Conservation (phyloP, 1,284 basidiomycete genomes). For the Violaceomyces palustris region DNA sequence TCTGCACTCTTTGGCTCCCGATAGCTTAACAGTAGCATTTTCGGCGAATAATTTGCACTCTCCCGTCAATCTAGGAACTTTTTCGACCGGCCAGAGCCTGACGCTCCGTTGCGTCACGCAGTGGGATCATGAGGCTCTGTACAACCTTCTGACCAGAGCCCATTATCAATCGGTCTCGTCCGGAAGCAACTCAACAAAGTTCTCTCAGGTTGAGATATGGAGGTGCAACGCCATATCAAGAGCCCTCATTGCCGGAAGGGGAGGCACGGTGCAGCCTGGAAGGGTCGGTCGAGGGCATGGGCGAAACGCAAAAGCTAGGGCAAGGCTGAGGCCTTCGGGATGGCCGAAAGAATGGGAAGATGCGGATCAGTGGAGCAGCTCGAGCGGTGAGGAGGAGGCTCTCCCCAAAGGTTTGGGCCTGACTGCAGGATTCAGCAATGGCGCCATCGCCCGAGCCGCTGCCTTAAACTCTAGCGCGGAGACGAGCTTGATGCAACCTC, state of each 20-base stretch:
- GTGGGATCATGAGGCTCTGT: conserved; percentile 28
- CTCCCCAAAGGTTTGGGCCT: no score
- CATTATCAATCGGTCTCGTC: conserved; percentile 4
- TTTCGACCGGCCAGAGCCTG: neutral
- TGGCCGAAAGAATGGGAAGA: conserved; percentile 33
- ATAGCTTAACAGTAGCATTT: conserved; percentile 12
- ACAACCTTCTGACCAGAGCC: conserved; percentile 16
- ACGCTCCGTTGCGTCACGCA: conserved; percentile 24
- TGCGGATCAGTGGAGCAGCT: conserved; percentile 38
- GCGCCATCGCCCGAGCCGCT: no score
- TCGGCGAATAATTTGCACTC: conserved; percentile 1
- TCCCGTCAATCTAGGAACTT: neutral
- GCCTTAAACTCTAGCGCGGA: no score
- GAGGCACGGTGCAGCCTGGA: conserved; percentile 30
- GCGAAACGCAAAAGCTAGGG: conserved; percentile 25
- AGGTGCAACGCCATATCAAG: conserved; percentile 24
- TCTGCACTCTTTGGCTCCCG: conserved; percentile 9
- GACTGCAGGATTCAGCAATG: no score
- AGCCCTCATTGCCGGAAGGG: conserved; percentile 31
- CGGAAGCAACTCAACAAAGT: no score
- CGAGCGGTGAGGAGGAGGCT: conserved; percentile 27
- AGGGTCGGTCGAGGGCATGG: conserved; percentile 9
- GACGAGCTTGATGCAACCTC: no score
- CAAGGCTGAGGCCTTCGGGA: conserved; percentile 23
- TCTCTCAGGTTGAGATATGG: conserved; percentile 32